Percentiles rank a stretch among this genome's conserved stretches.
Evolutionary conservation across 208 protist genomes (phyloP).

Genomic region (Acanthamoeba castellanii): DNA sequence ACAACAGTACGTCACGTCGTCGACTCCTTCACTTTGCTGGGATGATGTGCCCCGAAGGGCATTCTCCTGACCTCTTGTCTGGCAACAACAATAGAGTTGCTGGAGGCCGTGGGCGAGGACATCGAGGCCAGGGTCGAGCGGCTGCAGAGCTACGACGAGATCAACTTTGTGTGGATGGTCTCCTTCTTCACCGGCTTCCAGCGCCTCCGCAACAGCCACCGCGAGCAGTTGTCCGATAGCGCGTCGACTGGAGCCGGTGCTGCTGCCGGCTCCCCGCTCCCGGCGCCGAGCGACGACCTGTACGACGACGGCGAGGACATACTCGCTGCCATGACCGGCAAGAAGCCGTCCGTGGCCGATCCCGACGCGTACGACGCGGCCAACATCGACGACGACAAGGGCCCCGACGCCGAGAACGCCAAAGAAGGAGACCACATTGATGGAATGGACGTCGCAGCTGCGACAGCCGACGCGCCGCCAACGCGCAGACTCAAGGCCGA

Average conservation of each 20-base stretch:
- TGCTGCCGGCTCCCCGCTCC: background rate
- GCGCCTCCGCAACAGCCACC: conserved; percentile 21
- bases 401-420: background rate
- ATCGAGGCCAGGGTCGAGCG: background rate
- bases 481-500: background rate
- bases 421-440: background rate
- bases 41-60: background rate
- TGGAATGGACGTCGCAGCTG: background rate
- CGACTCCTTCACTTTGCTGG: background rate
- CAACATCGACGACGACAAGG: background rate
- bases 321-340: background rate
- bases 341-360: background rate
- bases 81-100: background rate
- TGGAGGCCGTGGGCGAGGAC: conserved; percentile 42
- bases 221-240: background rate
- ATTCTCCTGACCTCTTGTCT: background rate
- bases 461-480: background rate
- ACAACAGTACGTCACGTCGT: conserved; percentile 40
- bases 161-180: conserved; percentile 54
- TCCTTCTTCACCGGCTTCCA: conserved; percentile 68
- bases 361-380: background rate
- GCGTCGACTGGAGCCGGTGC: background rate
- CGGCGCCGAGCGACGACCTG: background rate
- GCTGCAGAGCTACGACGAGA: conserved; percentile 32
- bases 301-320: background rate